These are phyloP conservation scores for Berkeleyomyces rouxiae DNA, from an alignment of 2,329 filamentous ascomycete species.

Conservation along the genomic window DNA sequence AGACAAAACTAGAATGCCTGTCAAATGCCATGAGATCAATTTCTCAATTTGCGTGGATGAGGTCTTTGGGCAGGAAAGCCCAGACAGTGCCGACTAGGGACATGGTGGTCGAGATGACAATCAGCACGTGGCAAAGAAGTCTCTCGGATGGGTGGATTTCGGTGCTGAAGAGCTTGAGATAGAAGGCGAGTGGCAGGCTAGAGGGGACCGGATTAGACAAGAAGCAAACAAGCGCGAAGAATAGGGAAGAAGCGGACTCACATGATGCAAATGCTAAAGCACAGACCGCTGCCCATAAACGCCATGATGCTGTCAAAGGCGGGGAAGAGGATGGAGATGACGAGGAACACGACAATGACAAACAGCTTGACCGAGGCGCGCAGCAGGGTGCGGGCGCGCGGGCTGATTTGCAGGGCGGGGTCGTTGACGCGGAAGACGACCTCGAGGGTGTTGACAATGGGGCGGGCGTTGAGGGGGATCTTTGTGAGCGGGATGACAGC, in stretches of 20 bases:
- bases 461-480: slow-evolving; percentile 76
- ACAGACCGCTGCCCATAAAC: slow-evolving; percentile 74
- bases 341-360: slow-evolving; percentile 54
- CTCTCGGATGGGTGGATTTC: slow-evolving; percentile 51
- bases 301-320: slow-evolving; percentile 83
- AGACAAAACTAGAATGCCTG: too few relatives aligned
- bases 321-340: slow-evolving; percentile 54
- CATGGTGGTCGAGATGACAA: slow-evolving; percentile 51
- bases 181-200: slow-evolving; percentile 64
- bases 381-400: slow-evolving; percentile 21
- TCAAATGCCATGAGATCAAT: too few relatives aligned
- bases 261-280: slow-evolving; percentile 88
- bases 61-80: slow-evolving; percentile 68
- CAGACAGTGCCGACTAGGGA: slow-evolving; percentile 68
- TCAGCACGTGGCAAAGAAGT: slow-evolving; percentile 48
- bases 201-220: not conserved
- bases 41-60: slow-evolving; percentile 38
- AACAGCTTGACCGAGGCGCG: slow-evolving; percentile 42
- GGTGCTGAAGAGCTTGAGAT: slow-evolving; percentile 71
- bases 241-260: slow-evolving; percentile 19
- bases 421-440: slow-evolving; percentile 54
- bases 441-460: slow-evolving; percentile 74
- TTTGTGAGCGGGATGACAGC: slow-evolving; percentile 91
- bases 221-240: not conserved
- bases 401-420: slow-evolving; percentile 26